phyloP scores from a whole-genome alignment of 2,329 filamentous ascomycete species.

The Stachybotrys chlorohalonatus region DNA sequence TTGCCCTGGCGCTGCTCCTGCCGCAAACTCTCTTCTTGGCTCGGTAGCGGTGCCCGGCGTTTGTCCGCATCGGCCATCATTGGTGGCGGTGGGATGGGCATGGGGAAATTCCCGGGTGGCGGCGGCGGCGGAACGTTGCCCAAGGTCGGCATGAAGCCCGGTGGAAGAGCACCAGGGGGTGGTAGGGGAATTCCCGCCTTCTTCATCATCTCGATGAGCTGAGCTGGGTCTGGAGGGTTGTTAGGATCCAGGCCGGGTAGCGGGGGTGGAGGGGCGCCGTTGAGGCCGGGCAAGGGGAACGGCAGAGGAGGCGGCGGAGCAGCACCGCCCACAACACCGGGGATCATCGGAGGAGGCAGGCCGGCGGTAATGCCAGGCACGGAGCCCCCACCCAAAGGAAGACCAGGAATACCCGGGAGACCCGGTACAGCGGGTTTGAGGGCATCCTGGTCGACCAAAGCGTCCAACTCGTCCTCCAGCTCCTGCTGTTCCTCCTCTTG shows the following conservation, averaged over 20 bases:
- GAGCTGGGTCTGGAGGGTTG: constrained; percentile 52
- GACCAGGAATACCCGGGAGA: constrained; percentile 49
- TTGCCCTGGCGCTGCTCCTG: constrained; percentile 63
- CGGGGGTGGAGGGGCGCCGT: constrained; percentile 38
- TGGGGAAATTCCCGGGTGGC: constrained; percentile 20
- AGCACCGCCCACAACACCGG: constrained; percentile 36
- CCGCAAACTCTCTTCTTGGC: constrained; percentile 73
- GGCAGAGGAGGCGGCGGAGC: constrained; percentile 41
- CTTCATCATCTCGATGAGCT: constrained; percentile 56
- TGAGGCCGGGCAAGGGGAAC: constrained; percentile 41
- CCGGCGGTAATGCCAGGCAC: constrained; percentile 34
- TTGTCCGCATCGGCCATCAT: constrained; percentile 23
- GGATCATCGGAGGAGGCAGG: constrained; percentile 34
- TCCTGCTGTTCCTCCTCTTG: constrained; percentile 93
- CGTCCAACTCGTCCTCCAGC: constrained; percentile 85
- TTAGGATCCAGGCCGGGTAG: constrained; percentile 48
- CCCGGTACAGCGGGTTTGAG: constrained; percentile 30
- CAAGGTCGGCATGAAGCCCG: constrained; percentile 34
- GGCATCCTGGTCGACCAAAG: constrained; percentile 82
- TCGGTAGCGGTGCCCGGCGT: constrained; percentile 64
- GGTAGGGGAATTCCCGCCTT: constrained; percentile 55
- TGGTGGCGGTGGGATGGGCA: constrained; percentile 27
- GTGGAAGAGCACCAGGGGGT: constrained; percentile 35
- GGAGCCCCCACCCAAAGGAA: constrained; percentile 31
- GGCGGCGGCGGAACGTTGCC: constrained; percentile 22